phyloP scores from a whole-genome alignment of 2,329 filamentous ascomycete genomes.

The Penicillium carneum region DNA sequence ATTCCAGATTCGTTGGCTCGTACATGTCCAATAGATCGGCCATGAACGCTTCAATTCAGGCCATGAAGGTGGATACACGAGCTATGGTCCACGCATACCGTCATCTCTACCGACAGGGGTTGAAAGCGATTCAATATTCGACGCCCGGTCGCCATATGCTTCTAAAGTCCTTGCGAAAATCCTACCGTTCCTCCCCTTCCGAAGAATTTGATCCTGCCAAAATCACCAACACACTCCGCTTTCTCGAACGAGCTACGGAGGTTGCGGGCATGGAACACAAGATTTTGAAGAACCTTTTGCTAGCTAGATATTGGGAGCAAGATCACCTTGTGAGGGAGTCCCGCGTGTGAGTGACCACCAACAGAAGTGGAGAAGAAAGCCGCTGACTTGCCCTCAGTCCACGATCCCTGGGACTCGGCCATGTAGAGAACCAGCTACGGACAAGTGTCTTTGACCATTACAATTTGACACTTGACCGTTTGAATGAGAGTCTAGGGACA shows the following conservation, averaged over 20 bases:
- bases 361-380: slow-evolving; percentile 19
- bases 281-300: slow-evolving; percentile 56
- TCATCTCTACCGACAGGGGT: slow-evolving; percentile 61
- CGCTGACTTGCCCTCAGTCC: slow-evolving; percentile 40
- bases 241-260: slow-evolving; percentile 53
- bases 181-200: slow-evolving; percentile 50
- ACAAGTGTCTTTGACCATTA: slow-evolving; percentile 51
- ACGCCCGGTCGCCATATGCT: slow-evolving; percentile 64
- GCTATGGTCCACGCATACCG: slow-evolving; percentile 63
- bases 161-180: slow-evolving; percentile 52
- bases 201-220: slow-evolving; percentile 50
- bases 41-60: slow-evolving; percentile 19
- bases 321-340: slow-evolving; percentile 41
- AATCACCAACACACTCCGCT: slow-evolving; percentile 56
- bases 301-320: slow-evolving; percentile 54
- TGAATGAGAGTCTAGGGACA: slow-evolving; percentile 58
- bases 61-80: slow-evolving; percentile 31
- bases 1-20: not conserved
- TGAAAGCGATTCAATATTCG: slow-evolving; percentile 65
- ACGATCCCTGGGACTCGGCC: slow-evolving; percentile 40
- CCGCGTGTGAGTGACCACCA: slow-evolving; percentile 40
- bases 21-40: slow-evolving; percentile 9
- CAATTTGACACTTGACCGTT: slow-evolving; percentile 53
- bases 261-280: slow-evolving; percentile 55
- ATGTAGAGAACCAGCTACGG: slow-evolving; percentile 41